Base-by-base conservation (phyloP, 768 basidiomycete genomes). In the Rhizopogon vesiculosus region DNA sequence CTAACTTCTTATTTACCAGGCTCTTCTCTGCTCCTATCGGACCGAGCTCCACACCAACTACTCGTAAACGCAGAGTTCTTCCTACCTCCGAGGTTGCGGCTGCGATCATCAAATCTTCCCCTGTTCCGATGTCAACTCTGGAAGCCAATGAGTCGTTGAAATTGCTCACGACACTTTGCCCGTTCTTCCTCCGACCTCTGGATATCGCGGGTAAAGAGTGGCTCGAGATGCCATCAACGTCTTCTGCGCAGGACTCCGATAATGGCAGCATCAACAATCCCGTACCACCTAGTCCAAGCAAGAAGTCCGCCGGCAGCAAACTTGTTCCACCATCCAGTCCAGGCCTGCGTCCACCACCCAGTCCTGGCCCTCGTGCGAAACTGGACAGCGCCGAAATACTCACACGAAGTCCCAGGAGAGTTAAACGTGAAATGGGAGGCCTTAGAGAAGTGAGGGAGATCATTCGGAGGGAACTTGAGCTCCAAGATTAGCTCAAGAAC, bases 381-480 rank as follows among this genome's bases (percentile, higher is more conserved):
- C 67, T 81, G 53, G 80, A 85, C 54, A 87, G 83, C 59, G 83
- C 78, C 19, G 83, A 84, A 66, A 62, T 91, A 18, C 68, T 84
- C 15, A 83, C 76, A 28, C 77, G 89, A 45, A 92, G 90, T 68
- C 91, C 91, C 7, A 81, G 80, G 54, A 74, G 81, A 57, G 84
- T 93, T 38, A 87, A 83, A 64, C 77, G 76, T 28, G 88, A 91
- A 63, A 78, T 74, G 5, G 87, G 89, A 33, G 89, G 90, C 0
- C 74, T 93, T 61, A 78, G 91, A 40, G 82, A 89, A 66, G 90
- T 92, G 33, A 75, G 90, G 55, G 91, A 93, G 70, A 85, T 89
- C 63, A 89, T 93, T 64, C 79, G 89, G 62, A 76, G 78, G 59
- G 91, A 92, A 73, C 72, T 92, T 62, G 89, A 91, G 70, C 67